These are phyloP conservation scores for Cadophora sp. DNA, from an alignment of 2,329 filamentous ascomycete genomes.

Conservation along the genomic window DNA sequence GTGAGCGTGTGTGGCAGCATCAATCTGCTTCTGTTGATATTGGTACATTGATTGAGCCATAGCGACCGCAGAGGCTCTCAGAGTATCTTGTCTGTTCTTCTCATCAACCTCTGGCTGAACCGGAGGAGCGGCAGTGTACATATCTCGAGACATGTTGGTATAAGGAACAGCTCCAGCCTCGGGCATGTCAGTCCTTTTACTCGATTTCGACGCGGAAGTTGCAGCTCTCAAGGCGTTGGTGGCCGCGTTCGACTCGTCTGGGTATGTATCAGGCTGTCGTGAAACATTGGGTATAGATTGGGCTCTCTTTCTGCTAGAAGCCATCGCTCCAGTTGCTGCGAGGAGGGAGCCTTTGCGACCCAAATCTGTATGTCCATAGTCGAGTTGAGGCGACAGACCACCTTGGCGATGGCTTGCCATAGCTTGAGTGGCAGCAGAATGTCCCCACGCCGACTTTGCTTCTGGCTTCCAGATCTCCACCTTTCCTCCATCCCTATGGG, in stretches of 20 bases:
- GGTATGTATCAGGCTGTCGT: constrained; percentile 53
- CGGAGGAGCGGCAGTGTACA: constrained; percentile 80
- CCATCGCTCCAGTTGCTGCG: constrained; percentile 81
- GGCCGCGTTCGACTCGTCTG: constrained; percentile 65
- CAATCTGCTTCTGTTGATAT: constrained; percentile 63
- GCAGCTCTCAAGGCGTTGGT: constrained; percentile 77
- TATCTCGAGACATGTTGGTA: constrained; percentile 72
- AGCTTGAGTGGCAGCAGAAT: constrained; percentile 74
- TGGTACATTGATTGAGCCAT: constrained; percentile 91
- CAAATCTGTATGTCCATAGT: constrained; percentile 54
- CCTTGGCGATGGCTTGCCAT: constrained; percentile 57
- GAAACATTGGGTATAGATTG: constrained; percentile 60
- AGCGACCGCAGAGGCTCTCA: constrained; percentile 83
- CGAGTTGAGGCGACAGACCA: constrained; percentile 51
- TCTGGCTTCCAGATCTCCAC: constrained; percentile 58
- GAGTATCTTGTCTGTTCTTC: constrained; percentile 70
- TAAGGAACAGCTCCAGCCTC: constrained; percentile 71
- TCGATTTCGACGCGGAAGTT: constrained; percentile 56
- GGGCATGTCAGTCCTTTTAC: constrained; percentile 25
- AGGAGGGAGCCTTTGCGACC: constrained; percentile 70
- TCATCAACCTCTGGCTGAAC: constrained; percentile 78
- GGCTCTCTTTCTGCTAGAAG: constrained; percentile 61
- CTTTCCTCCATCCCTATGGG: constrained; percentile 59
- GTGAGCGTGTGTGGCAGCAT: constrained; percentile 41
- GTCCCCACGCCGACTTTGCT: constrained; percentile 53